Evolutionary conservation across 345 rosid species (phyloP).

Genomic region (Camelina hispida): DNA sequence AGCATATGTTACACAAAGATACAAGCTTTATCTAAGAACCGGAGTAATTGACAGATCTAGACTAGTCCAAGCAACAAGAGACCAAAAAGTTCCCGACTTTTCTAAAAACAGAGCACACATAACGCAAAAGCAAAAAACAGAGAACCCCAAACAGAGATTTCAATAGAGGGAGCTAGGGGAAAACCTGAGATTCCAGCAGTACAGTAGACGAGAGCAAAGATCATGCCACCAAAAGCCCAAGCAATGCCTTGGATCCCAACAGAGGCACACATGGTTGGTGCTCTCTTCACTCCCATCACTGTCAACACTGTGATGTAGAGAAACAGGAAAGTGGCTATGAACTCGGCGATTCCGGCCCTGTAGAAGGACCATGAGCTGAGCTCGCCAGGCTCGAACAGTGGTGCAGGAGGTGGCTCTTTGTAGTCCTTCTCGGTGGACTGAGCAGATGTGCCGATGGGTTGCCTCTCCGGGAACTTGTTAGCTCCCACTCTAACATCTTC

Average conservation of each 20-base stretch:
- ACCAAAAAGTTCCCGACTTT: not conserved
- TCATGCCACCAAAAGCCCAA: constrained; percentile 60
- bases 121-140: not conserved
- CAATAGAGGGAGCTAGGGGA: too few relatives aligned
- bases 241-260: constrained; percentile 55
- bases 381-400: constrained; percentile 50
- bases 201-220: constrained; percentile 55
- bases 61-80: not conserved
- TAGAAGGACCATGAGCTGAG: constrained; percentile 51
- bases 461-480: constrained; percentile 45
- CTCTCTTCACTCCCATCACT: constrained; percentile 49
- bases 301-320: constrained; percentile 50
- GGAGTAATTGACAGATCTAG: not conserved
- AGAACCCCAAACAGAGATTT: not conserved
- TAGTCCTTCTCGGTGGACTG: constrained; percentile 44
- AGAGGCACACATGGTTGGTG: constrained; percentile 47
- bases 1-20: not conserved
- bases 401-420: constrained; percentile 53
- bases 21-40: not conserved
- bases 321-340: constrained; percentile 50
- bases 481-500: constrained; percentile 48
- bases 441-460: constrained; percentile 47
- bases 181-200: constrained; percentile 52
- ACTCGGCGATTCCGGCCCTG: constrained; percentile 53
- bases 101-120: too few relatives aligned